Percentiles rank a stretch among this genome's conserved stretches.
Evolutionary conservation across 2,329 filamentous ascomycete species (phyloP).

Genomic region (Sporothrix mexicana): DNA sequence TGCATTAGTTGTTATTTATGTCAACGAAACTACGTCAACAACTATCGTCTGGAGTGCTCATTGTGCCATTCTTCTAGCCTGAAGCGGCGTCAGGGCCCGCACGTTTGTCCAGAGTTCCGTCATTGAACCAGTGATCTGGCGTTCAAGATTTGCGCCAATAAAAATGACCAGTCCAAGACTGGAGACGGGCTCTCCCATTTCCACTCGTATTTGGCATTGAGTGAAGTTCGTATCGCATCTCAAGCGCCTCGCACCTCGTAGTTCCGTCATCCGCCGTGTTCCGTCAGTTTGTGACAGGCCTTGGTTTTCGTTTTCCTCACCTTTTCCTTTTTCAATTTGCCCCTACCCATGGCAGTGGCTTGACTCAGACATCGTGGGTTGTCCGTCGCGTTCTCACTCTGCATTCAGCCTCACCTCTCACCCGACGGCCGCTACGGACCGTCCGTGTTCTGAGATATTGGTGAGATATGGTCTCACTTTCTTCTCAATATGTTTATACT

Average conservation of each 20-base stretch:
- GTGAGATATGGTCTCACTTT: not conserved
- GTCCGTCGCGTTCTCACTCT: not conserved
- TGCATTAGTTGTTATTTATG: too few species aligned
- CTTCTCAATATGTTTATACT: not conserved
- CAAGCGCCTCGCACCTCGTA: not conserved
- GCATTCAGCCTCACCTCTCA: conserved; percentile 9
- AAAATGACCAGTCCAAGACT: conserved; percentile 11
- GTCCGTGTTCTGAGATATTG: not conserved
- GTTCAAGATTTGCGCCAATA: not conserved
- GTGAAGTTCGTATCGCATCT: not conserved
- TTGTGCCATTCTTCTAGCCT: conserved; percentile 3
- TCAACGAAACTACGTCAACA: too few species aligned
- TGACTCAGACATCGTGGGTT: not conserved
- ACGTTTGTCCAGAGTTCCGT: not conserved
- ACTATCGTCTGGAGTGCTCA: not conserved
- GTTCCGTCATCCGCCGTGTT: not conserved
- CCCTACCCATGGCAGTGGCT: conserved; percentile 2
- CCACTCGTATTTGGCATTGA: not conserved
- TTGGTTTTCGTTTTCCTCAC: not conserved
- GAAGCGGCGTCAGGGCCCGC: not conserved
- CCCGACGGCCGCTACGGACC: not conserved
- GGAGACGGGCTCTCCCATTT: not conserved
- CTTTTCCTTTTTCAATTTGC: not conserved
- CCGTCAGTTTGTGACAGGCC: not conserved
- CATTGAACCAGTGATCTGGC: not conserved